Conservation (phyloP, 139 green algal genomes). For the Edaphochlamys debaryana region DNA sequence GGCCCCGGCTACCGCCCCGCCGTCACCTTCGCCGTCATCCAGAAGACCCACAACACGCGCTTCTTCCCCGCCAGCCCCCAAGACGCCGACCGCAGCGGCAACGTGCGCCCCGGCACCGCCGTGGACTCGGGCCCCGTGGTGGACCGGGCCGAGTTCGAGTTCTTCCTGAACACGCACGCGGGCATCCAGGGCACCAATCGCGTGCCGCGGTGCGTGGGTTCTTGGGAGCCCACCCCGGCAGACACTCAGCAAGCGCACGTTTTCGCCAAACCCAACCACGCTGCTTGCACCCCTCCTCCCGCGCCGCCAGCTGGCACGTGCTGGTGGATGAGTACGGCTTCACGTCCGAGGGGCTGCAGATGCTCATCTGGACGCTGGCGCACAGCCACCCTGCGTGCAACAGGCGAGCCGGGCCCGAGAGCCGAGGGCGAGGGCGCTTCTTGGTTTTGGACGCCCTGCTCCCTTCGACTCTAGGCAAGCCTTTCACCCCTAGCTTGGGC, state of each 20-base stretch:
- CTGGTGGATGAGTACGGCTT: conserved; percentile 89
- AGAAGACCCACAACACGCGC: conserved; percentile 82
- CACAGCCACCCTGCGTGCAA: conserved; percentile 87
- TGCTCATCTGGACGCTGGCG: conserved; percentile 86
- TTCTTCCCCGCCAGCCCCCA: conserved; percentile 50
- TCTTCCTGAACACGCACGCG: conserved; percentile 88
- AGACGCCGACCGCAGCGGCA: conserved; percentile 30
- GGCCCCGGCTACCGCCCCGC: conserved; percentile 63
- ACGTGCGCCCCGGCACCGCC: conserved; percentile 71
- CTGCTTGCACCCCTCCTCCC: too few species aligned
- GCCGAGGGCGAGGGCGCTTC: too few species aligned
- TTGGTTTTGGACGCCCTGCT: too few species aligned
- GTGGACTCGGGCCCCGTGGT: conserved; percentile 78
- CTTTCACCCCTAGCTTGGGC: too few species aligned
- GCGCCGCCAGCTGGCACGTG: conserved; percentile 51
- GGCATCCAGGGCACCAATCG: conserved; percentile 36
- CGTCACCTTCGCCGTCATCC: conserved; percentile 85
- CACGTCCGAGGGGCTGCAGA: conserved; percentile 77
- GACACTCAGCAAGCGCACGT: too few species aligned
- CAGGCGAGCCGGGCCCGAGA: not conserved
- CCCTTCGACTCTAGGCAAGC: too few species aligned
- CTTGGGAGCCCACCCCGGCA: too few species aligned
- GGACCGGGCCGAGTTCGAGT: conserved; percentile 77
- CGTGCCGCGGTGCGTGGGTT: not conserved
- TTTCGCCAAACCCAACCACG: too few species aligned